These are phyloP conservation scores for Linderina pennispora DNA, from an alignment of 192 early-diverging fungal species.

Conservation along the genomic window DNA sequence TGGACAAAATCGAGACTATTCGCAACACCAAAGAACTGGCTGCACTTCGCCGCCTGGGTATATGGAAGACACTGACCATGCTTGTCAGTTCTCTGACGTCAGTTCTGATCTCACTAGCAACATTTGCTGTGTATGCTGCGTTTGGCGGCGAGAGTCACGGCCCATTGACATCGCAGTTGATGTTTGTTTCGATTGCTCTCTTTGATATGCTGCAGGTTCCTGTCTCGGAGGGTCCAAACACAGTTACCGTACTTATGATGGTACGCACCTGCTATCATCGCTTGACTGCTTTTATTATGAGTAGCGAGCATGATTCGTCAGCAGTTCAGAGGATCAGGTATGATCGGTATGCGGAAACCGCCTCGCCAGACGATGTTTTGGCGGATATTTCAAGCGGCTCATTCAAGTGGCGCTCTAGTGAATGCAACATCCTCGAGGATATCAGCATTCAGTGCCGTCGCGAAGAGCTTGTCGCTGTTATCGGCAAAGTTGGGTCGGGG, in stretches of 20 bases:
- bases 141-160: constrained; percentile 46
- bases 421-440: constrained; percentile 27
- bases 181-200: constrained; percentile 81
- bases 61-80: constrained; percentile 59
- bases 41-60: constrained; percentile 69
- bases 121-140: constrained; percentile 73
- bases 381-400: constrained; percentile 19
- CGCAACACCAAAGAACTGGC: constrained; percentile 69
- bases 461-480: constrained; percentile 53
- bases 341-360: constrained; percentile 21
- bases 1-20: constrained; percentile 52
- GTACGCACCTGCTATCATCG: constrained; percentile 76
- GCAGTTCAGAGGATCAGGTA: constrained; percentile 49
- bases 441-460: constrained; percentile 39
- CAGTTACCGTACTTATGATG: constrained; percentile 72
- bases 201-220: constrained; percentile 91
- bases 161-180: constrained; percentile 56
- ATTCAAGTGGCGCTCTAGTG: constrained; percentile 52
- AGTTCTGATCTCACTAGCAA: constrained; percentile 74
- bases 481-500: constrained; percentile 60
- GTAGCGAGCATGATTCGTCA: constrained; percentile 70
- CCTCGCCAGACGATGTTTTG: constrained; percentile 15
- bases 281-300: constrained; percentile 66
- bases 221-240: constrained; percentile 71
- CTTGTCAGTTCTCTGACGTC: constrained; percentile 84